Conservation (phyloP, 306 rosid genomes). For the Medicago ruthenica region DNA sequence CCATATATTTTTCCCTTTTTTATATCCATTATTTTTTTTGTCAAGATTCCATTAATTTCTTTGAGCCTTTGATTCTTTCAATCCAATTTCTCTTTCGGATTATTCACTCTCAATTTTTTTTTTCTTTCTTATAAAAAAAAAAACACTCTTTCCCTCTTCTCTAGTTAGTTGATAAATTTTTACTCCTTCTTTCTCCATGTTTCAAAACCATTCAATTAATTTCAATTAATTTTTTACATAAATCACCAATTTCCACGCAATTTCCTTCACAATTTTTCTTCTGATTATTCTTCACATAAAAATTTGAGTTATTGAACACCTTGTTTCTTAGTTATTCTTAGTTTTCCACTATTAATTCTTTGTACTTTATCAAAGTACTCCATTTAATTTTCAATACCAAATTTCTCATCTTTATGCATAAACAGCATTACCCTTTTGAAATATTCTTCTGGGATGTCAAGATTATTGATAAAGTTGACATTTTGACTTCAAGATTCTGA, state of each 20-base stretch:
- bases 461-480: background rate
- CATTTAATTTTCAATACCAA: background rate
- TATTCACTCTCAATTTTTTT: background rate
- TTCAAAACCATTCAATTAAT: background rate
- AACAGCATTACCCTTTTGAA: conserved; percentile 40
- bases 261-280: background rate
- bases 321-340: background rate
- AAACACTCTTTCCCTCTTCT: no score
- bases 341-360: conserved; percentile 10
- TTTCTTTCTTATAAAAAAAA: no score
- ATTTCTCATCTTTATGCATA: conserved; percentile 16
- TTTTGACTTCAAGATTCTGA: background rate
- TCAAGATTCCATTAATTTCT: no score
- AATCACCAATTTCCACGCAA: conserved; percentile 27
- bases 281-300: no score
- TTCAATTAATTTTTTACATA: conserved; percentile 5
- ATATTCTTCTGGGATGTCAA: conserved; percentile 28
- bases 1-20: no score
- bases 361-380: background rate
- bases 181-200: conserved; percentile 9
- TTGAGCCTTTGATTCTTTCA: no score
- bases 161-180: background rate
- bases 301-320: background rate
- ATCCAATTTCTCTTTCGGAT: background rate
- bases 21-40: no score